These are phyloP conservation scores for Xylariaceae sp. DNA, from an alignment of 2,329 filamentous ascomycete species.

Conservation along the genomic window DNA sequence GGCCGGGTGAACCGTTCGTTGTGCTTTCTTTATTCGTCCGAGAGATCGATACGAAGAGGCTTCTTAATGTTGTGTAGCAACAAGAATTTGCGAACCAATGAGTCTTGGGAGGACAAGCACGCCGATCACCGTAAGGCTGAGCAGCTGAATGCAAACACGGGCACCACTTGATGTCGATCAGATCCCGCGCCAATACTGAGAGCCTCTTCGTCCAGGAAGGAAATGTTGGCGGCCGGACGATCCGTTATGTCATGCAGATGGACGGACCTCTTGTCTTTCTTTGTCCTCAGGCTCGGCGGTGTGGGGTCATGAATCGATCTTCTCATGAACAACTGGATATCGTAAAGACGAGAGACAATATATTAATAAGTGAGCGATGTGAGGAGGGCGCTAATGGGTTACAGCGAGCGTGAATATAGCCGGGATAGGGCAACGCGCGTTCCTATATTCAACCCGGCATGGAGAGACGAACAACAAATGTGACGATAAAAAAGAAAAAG, in stretches of 20 bases:
- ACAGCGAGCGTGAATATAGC: slow-evolving; percentile 32
- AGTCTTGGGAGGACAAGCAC: slow-evolving; percentile 6
- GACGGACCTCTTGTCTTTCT: slow-evolving; percentile 13
- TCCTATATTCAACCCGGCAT: slow-evolving; percentile 24
- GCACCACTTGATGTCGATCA: slow-evolving; percentile 31
- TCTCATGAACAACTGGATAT: slow-evolving; percentile 28
- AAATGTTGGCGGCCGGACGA: slow-evolving; percentile 15
- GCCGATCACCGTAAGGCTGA: slow-evolving; percentile 26
- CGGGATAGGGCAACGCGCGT: slow-evolving; percentile 30
- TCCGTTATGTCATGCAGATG: slow-evolving; percentile 31
- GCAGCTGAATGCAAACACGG: slow-evolving; percentile 29
- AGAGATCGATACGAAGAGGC: slow-evolving; percentile 24
- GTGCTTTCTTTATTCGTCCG: slow-evolving; percentile 1
- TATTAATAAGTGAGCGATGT: slow-evolving; percentile 34
- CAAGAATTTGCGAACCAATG: slow-evolving; percentile 14
- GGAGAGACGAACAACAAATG: slow-evolving; percentile 10
- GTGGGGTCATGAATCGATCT: slow-evolving; percentile 21
- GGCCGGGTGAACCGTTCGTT: neutral
- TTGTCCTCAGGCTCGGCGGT: slow-evolving; percentile 25
- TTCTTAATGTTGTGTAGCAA: slow-evolving; percentile 21
- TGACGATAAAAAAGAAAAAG: slow-evolving; percentile 17
- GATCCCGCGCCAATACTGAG: neutral
- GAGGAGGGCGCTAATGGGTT: slow-evolving; percentile 26
- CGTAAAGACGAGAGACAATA: slow-evolving; percentile 29
- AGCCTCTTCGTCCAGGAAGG: neutral